Conservation (phyloP, 208 protist genomes). For the Phytomonas francai region DNA sequence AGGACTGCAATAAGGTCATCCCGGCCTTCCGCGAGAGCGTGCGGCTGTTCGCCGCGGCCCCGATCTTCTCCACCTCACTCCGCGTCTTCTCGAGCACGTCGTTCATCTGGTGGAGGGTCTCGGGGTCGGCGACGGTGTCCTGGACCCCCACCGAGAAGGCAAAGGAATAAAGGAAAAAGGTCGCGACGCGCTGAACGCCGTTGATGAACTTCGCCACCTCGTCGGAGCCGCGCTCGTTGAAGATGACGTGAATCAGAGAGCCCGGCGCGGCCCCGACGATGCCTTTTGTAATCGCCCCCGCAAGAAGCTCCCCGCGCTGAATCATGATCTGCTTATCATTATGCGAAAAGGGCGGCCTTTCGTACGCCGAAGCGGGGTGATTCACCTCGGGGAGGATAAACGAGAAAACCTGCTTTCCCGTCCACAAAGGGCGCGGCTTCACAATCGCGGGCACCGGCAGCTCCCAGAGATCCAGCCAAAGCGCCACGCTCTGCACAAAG, state of each 20-base stretch:
- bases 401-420: conserved; percentile 99
- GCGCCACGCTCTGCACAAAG: conserved; percentile 97
- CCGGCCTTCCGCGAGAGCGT: conserved; percentile 93
- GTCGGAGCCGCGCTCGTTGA: conserved; percentile 96
- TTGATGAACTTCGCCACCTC: conserved; percentile 87
- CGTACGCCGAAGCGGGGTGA: conserved; percentile 47
- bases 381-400: conserved; percentile 96
- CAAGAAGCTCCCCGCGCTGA: conserved; percentile 88
- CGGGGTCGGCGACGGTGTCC: conserved; percentile 96
- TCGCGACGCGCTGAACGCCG: conserved; percentile 95
- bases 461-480: conserved; percentile 95
- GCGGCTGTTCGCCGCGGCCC: conserved; percentile 88
- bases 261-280: conserved; percentile 82
- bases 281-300: conserved; percentile 87
- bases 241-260: conserved; percentile 96
- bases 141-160: conserved; percentile 97
- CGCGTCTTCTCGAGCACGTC: conserved; percentile 86
- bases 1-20: conserved; percentile 95
- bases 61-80: conserved; percentile 87
- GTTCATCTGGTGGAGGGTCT: conserved; percentile 90
- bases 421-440: conserved; percentile 97
- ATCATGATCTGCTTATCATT: conserved; percentile 88
- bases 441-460: conserved; percentile 97
- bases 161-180: conserved; percentile 95
- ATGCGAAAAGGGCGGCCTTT: conserved; percentile 66